These are phyloP conservation scores for Camelina hispida DNA, from an alignment of 345 rosid genomes.

Conservation along the genomic window DNA sequence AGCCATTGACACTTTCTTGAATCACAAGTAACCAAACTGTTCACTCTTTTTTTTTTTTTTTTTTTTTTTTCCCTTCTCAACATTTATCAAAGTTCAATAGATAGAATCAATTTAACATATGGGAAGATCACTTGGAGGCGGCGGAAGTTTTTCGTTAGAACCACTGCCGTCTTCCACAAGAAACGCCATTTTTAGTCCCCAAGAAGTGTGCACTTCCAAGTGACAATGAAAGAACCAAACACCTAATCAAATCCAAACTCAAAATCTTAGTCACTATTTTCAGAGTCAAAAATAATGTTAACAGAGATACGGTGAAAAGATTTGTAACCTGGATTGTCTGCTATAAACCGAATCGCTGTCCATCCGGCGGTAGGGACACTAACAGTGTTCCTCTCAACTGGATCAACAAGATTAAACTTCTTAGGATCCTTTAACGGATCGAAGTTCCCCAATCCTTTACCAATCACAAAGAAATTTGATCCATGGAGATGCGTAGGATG, in stretches of 20 bases:
- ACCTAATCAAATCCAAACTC: constrained; percentile 45
- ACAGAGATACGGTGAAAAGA: neutral
- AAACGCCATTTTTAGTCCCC: constrained; percentile 90
- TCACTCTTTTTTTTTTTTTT: neutral
- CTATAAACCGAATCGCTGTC: constrained; percentile 75
- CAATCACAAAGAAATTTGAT: constrained; percentile 65
- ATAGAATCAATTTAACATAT: constrained; percentile 50
- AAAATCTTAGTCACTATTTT: neutral
- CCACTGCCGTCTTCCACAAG: constrained; percentile 72
- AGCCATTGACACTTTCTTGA: constrained; percentile 6
- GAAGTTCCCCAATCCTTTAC: constrained; percentile 72
- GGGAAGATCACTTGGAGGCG: constrained; percentile 86
- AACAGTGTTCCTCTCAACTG: constrained; percentile 75
- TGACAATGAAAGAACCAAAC: constrained; percentile 88
- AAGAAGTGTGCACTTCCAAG: constrained; percentile 82
- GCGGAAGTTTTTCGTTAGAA: constrained; percentile 59
- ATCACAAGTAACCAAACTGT: neutral
- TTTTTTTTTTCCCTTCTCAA: neutral
- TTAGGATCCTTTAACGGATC: constrained; percentile 59
- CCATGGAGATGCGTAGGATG: constrained; percentile 84
- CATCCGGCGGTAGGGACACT: constrained; percentile 82
- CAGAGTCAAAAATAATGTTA: neutral
- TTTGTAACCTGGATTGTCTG: constrained; percentile 77
- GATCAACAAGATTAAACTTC: constrained; percentile 77
- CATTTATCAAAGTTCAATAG: neutral